Evolutionary conservation across 73 alveolate genomes (phyloP), one percentile per base, ranked within the genome.

Genomic region (Breviolum minutum): DNA sequence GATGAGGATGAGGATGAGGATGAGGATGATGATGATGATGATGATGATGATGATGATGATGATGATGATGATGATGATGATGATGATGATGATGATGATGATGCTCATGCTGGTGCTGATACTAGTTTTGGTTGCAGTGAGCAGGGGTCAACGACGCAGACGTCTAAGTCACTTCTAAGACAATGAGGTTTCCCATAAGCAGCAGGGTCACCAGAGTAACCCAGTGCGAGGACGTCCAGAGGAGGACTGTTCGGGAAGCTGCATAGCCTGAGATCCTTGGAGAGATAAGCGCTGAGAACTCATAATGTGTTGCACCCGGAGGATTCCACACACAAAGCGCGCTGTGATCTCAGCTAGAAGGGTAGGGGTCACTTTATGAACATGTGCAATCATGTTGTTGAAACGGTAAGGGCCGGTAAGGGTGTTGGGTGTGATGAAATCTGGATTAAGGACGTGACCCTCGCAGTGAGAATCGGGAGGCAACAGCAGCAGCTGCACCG

Each of bases 171-270:
- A 40, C 54, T 40, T 26, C 17, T 29, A 24, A 29, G 20, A 40
- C 82, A 73, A 73, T 2, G 17, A 73, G 24, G 82, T 29, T 22
- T 60, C 61, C 24, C 63, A 60, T 7, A 77, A 77, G 20, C 20
- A 77, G 86, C 86, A 77, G 86, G 63, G 86, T 20, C 82, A 73
- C 82, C 86, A 77, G 86, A 24, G 86, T 20, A 29, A 73, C 82
- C 82, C 82, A 73, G 63, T 62, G 22, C 86, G 86, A 10, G 86
- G 62, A 77, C 61, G 86, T 6, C 86, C 86, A 11, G 86, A 77
- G 63, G 86, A 77, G 86, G 86, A 77, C 62, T 12, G 86, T 40
- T 73, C 86, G 9, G 86, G n/a, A 62, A 7, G 54, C 9, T 71
- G 40, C 82, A 73, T 26, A 73, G 82, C 40, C 29, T 73, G 24